These are phyloP conservation scores for Nicotiana tomentosiformis DNA, from an alignment of 257 asterid species.

Conservation along the genomic window DNA sequence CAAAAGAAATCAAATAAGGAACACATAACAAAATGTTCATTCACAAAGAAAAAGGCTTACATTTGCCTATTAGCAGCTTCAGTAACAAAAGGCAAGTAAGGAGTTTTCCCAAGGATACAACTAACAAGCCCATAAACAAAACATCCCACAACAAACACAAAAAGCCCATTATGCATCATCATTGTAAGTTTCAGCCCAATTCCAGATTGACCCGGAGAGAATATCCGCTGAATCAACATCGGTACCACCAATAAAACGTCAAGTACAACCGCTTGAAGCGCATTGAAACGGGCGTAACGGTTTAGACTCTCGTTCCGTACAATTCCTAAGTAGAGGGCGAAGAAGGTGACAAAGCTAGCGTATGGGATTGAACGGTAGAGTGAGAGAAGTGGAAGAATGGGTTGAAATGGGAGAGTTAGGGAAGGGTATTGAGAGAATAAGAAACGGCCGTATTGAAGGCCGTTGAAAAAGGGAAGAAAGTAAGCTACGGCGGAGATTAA, in stretches of 20 bases:
- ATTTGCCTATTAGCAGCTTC: constrained; percentile 60
- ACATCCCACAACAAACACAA: constrained; percentile 60
- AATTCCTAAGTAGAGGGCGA: constrained; percentile 69
- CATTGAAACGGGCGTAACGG: constrained; percentile 74
- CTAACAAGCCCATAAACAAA: constrained; percentile 64
- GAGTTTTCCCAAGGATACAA: constrained; percentile 76
- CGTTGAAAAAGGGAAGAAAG: constrained; percentile 87
- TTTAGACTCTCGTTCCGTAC: constrained; percentile 59
- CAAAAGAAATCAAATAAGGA: neutral
- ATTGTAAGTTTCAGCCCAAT: constrained; percentile 50
- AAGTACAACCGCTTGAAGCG: constrained; percentile 81
- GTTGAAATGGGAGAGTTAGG: constrained; percentile 63
- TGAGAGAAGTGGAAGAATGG: constrained; percentile 69
- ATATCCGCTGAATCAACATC: constrained; percentile 64
- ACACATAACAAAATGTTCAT: neutral
- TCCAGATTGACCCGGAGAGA: constrained; percentile 66
- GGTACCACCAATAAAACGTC: constrained; percentile 82
- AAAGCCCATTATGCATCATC: constrained; percentile 60
- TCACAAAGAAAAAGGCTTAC: neutral
- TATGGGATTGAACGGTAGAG: constrained; percentile 80
- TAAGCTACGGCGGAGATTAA: constrained; percentile 80
- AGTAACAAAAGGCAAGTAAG: constrained; percentile 78
- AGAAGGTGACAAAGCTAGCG: constrained; percentile 85
- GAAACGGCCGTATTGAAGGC: constrained; percentile 86
- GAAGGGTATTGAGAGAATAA: constrained; percentile 66